Conservation (phyloP, 2,329 filamentous ascomycete genomes). For the Ophiobolus disseminans region DNA sequence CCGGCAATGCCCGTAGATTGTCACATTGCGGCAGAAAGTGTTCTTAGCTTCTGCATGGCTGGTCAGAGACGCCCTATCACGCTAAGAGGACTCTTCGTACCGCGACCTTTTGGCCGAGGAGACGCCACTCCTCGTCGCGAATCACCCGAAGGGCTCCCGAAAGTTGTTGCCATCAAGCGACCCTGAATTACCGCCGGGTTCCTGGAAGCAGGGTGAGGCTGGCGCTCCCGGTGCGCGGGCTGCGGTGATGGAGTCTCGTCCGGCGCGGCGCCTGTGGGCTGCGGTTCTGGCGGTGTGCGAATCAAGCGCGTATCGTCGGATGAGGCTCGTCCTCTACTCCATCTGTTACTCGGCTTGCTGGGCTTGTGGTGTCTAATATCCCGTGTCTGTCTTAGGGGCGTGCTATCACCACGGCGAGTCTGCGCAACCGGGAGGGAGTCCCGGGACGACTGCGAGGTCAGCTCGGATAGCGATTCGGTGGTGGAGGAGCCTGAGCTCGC, state of each 20-base stretch:
- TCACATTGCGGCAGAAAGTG: conserved; percentile 88
- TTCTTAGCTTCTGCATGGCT: conserved; percentile 71
- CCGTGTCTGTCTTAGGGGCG: conserved; percentile 38
- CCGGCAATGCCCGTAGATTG: conserved; percentile 91
- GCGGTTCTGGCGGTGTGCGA: conserved; percentile 29
- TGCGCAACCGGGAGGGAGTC: conserved; percentile 36
- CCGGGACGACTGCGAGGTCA: conserved; percentile 42
- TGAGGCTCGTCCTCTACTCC: conserved; percentile 37
- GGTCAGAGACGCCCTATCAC: conserved; percentile 24
- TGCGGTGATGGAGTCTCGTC: conserved; percentile 23
- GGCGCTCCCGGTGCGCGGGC: conserved; percentile 24
- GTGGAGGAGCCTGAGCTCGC: conserved; percentile 35
- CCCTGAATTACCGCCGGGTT: conserved; percentile 24
- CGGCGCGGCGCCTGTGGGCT: conserved; percentile 24
- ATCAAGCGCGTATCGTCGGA: conserved; percentile 39
- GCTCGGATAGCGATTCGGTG: conserved; percentile 33
- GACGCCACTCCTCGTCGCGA: conserved; percentile 51
- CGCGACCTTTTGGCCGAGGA: conserved; percentile 54
- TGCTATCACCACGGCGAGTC: conserved; percentile 28
- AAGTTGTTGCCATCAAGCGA: conserved; percentile 48
- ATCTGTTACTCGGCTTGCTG: conserved; percentile 32
- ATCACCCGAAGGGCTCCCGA: conserved; percentile 48
- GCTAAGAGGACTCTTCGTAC: conserved; percentile 35
- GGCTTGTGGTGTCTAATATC: conserved; percentile 37
- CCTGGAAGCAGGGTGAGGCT: conserved; percentile 21